A percentile compares a stretch with the other conserved stretches of the same genome.
These are phyloP conservation scores for Vaccinium darrowii DNA, from an alignment of 148 eudicot genomes.

Conservation along the genomic window DNA sequence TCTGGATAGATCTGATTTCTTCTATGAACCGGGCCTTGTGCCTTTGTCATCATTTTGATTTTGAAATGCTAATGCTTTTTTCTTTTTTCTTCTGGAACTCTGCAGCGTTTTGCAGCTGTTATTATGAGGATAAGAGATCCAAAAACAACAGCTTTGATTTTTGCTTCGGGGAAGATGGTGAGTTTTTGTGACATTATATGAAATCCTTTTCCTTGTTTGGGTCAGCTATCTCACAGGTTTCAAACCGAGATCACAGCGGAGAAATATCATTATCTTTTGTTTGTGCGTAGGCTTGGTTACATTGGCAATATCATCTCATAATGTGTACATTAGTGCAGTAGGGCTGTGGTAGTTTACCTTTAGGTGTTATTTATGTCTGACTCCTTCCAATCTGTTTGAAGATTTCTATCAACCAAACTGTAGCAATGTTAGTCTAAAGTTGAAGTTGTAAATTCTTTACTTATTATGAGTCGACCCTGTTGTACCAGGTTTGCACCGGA, in stretches of 20 bases:
- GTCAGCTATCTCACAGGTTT: not conserved
- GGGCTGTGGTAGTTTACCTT: not conserved
- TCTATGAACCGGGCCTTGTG: not conserved
- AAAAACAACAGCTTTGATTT: slow-evolving; percentile 74
- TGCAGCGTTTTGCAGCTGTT: slow-evolving; percentile 75
- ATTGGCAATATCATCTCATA: not conserved
- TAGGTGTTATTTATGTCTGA: not conserved
- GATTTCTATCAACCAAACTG: not conserved
- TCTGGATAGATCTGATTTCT: not conserved
- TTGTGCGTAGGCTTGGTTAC: not conserved
- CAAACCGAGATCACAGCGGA: not conserved
- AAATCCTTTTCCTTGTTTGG: not conserved
- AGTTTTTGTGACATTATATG: slow-evolving; percentile 19
- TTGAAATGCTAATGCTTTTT: not conserved
- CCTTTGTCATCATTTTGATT: not conserved
- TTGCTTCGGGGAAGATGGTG: slow-evolving; percentile 84
- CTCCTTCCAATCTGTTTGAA: not conserved
- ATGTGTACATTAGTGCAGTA: not conserved
- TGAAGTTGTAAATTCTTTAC: not conserved
- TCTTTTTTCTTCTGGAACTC: not conserved
- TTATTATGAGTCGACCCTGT: not conserved
- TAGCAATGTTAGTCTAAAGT: not conserved
- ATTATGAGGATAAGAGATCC: slow-evolving; percentile 87
- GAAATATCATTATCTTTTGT: not conserved
- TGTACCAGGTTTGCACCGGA: slow-evolving; percentile 63